Percentiles rank a stretch among this genome's conserved stretches.
Conservation (phyloP, 2,329 filamentous ascomycete genomes). For the Monilinia polystroma region DNA sequence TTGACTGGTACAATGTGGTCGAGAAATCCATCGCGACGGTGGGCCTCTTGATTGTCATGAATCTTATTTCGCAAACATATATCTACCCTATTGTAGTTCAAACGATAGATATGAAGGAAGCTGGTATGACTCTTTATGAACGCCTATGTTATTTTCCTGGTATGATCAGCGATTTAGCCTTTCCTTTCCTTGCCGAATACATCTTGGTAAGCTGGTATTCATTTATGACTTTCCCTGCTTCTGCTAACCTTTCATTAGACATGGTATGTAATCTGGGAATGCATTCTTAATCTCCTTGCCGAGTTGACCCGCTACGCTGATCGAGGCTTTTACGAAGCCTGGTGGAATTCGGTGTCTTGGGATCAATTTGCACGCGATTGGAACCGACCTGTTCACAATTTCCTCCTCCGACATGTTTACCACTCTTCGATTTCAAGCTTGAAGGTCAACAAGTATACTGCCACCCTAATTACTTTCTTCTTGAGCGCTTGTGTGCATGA, state of each 20-base stretch:
- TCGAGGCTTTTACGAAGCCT: conserved; percentile 66
- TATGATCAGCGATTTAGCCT: conserved; percentile 72
- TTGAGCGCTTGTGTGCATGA: conserved; percentile 41
- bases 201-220: conserved; percentile 43
- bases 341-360: conserved; percentile 66
- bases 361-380: conserved; percentile 79
- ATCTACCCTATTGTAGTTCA: conserved; percentile 74
- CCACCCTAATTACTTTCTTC: conserved; percentile 51
- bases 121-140: conserved; percentile 57
- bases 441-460: conserved; percentile 66
- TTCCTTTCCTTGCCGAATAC: conserved; percentile 78
- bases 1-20: conserved; percentile 72
- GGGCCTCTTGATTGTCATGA: conserved; percentile 75
- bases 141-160: conserved; percentile 70
- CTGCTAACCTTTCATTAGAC: conserved; percentile 44
- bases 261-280: conserved; percentile 83
- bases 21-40: conserved; percentile 71
- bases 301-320: conserved; percentile 77
- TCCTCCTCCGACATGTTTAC: conserved; percentile 76
- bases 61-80: conserved; percentile 71
- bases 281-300: conserved; percentile 70
- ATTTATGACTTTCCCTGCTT: neutral
- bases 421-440: conserved; percentile 74
- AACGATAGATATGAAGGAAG: conserved; percentile 66
- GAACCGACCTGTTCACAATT: conserved; percentile 77